Conservation (phyloP, 1,284 basidiomycete genomes). For the Naganishia liquefaciens region DNA sequence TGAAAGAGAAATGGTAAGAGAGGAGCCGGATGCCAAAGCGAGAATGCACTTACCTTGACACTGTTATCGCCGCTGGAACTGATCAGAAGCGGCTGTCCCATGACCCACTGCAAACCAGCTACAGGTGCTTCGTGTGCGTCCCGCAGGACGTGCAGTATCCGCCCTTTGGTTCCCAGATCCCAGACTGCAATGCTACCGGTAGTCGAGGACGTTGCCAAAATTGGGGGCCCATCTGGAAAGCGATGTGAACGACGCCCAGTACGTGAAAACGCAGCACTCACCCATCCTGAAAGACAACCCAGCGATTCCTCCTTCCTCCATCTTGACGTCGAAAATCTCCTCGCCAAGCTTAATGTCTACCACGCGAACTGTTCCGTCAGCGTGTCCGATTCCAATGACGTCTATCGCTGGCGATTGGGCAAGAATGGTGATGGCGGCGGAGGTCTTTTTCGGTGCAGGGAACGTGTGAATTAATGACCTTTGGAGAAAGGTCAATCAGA, state of each 20-base stretch:
- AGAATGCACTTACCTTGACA: constrained; percentile 66
- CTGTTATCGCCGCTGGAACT: constrained; percentile 90
- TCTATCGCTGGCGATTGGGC: constrained; percentile 94
- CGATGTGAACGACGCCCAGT: not conserved
- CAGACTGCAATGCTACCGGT: constrained; percentile 83
- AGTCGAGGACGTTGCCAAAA: constrained; percentile 83
- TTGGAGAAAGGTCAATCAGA: constrained; percentile 4
- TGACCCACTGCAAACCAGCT: constrained; percentile 80
- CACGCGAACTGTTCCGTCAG: constrained; percentile 81
- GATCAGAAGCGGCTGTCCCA: constrained; percentile 83
- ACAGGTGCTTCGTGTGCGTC: constrained; percentile 84
- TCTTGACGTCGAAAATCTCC: constrained; percentile 79
- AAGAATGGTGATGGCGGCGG: constrained; percentile 68
- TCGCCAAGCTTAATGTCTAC: constrained; percentile 90
- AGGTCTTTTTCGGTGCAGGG: constrained; percentile 49
- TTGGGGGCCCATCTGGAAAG: constrained; percentile 72
- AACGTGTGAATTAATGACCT: constrained; percentile 57
- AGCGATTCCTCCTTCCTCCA: constrained; percentile 74
- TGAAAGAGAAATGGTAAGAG: constrained; percentile 46
- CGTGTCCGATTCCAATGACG: constrained; percentile 86
- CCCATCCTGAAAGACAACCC: constrained; percentile 85
- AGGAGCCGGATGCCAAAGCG: too few species aligned
- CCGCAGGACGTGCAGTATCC: constrained; percentile 76
- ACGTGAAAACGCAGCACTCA: constrained; percentile 49
- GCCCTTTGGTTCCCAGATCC: constrained; percentile 80